Conservation (phyloP, 805 yeast genomes). For the Pichia cabralensis region DNA sequence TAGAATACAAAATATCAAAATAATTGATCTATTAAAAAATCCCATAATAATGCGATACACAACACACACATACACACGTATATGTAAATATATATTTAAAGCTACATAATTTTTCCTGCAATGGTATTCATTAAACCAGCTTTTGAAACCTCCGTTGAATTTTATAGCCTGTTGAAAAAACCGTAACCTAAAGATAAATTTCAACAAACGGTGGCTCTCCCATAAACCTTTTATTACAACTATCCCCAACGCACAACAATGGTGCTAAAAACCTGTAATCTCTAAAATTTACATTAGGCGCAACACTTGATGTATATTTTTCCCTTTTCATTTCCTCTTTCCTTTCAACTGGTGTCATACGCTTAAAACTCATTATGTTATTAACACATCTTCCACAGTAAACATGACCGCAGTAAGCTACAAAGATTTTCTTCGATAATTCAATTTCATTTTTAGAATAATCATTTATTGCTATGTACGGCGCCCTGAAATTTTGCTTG, state of each 20-base stretch:
- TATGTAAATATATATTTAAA: too few relatives aligned
- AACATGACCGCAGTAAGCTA: constrained; percentile 70
- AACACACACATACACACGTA: too few relatives aligned
- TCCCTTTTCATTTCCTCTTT: constrained; percentile 5
- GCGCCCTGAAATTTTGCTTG: constrained; percentile 35
- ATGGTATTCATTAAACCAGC: too few relatives aligned
- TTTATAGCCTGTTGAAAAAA: too few relatives aligned
- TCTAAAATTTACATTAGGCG: constrained; percentile 22
- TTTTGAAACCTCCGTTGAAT: too few relatives aligned
- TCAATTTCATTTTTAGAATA: constrained; percentile 48
- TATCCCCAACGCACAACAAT: constrained; percentile 42
- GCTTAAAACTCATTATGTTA: constrained; percentile 34
- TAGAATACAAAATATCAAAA: too few relatives aligned
- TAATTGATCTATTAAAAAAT: too few relatives aligned
- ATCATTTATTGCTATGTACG: constrained; percentile 47
- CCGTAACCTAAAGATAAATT: constrained; percentile 23
- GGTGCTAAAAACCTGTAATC: constrained; percentile 46
- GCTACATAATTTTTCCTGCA: too few relatives aligned
- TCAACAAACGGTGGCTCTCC: constrained; percentile 46
- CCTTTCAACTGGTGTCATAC: constrained; percentile 9
- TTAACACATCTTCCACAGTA: constrained; percentile 81
- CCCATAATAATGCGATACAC: too few relatives aligned
- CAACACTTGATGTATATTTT: constrained; percentile 16
- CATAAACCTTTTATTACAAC: constrained; percentile 36
- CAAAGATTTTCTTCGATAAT: constrained; percentile 56